A percentile compares a stretch with the other conserved stretches of the same genome.
phyloP scores from a whole-genome alignment of 176 grass and related monocot genomes.

The Musa schizocarpa region DNA sequence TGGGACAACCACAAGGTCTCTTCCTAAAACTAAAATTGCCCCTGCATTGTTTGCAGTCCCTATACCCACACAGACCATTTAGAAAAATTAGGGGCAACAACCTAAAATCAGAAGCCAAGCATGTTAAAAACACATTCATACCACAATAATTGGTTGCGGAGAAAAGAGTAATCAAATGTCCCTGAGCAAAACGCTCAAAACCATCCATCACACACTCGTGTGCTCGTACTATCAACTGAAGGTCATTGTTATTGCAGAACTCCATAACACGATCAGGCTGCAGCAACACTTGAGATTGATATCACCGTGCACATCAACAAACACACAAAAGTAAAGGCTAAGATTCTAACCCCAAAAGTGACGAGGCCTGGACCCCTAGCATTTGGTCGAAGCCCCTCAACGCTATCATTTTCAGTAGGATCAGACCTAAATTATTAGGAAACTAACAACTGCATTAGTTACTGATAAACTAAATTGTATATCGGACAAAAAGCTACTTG shows the following conservation, averaged over 20 bases:
- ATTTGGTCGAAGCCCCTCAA: constrained; percentile 95
- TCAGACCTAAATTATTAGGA: constrained; percentile 60
- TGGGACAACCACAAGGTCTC: constrained; percentile 93
- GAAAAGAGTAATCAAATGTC: constrained; percentile 98
- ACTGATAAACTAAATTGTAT: neutral
- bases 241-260: constrained; percentile 97
- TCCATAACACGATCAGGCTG: constrained; percentile 98
- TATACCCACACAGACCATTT: constrained; percentile 5
- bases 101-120: neutral
- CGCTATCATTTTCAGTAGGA: constrained; percentile 97
- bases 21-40: constrained; percentile 90
- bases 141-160: constrained; percentile 98
- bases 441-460: neutral
- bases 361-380: constrained; percentile 93
- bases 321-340: neutral
- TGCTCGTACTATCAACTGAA: constrained; percentile 93
- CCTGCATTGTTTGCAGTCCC: constrained; percentile 96
- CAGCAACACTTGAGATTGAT: neutral
- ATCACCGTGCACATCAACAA: neutral
- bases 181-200: constrained; percentile 97
- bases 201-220: constrained; percentile 99
- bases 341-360: constrained; percentile 76
- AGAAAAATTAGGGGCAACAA: neutral
- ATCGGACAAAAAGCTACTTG: neutral
- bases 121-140: constrained; percentile 21